These are phyloP conservation scores for Aphanomyces astaci DNA, from an alignment of 352 stramenopile genomes.

Conservation along the genomic window DNA sequence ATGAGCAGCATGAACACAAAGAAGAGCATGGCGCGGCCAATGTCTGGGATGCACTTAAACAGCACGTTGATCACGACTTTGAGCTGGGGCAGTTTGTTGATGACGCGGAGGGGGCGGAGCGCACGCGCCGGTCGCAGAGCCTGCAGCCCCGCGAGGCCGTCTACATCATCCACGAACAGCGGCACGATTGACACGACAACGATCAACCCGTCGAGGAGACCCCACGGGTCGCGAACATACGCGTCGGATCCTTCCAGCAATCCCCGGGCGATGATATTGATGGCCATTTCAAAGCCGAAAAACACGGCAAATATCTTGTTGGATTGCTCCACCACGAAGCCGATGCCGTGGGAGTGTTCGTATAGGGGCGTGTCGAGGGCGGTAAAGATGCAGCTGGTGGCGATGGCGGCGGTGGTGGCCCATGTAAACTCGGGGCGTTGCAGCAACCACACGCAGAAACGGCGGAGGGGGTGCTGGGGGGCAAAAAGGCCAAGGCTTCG, in stretches of 20 bases:
- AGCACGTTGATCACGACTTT: slow-evolving; percentile 89
- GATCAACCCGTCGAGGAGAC: slow-evolving; percentile 85
- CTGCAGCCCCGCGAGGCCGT: slow-evolving; percentile 61
- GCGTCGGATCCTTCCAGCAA: slow-evolving; percentile 54
- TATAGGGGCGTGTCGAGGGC: slow-evolving; percentile 64
- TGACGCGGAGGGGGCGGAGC: slow-evolving; percentile 86
- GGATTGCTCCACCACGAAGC: slow-evolving; percentile 40
- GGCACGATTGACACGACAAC: slow-evolving; percentile 78
- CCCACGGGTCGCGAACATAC: slow-evolving; percentile 84
- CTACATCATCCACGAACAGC: slow-evolving; percentile 42
- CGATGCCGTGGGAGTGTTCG: slow-evolving; percentile 41
- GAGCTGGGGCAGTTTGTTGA: slow-evolving; percentile 76
- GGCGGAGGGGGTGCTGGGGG: slow-evolving; percentile 35
- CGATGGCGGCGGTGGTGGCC: slow-evolving; percentile 73
- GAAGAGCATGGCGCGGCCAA: slow-evolving; percentile 74
- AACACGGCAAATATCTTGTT: slow-evolving; percentile 72
- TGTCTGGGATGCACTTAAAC: slow-evolving; percentile 80
- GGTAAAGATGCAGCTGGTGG: slow-evolving; percentile 6
- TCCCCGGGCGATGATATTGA: slow-evolving; percentile 84
- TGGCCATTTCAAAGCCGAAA: slow-evolving; percentile 81
- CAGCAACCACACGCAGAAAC: slow-evolving; percentile 3
- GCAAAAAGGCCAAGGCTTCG: slow-evolving; percentile 46
- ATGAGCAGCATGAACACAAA: slow-evolving; percentile 90
- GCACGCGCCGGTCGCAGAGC: slow-evolving; percentile 78
- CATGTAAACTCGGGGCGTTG: slow-evolving; percentile 27